Evolutionary conservation across 116 monocot genomes (phyloP).

Genomic region (Posidonia oceanica): DNA sequence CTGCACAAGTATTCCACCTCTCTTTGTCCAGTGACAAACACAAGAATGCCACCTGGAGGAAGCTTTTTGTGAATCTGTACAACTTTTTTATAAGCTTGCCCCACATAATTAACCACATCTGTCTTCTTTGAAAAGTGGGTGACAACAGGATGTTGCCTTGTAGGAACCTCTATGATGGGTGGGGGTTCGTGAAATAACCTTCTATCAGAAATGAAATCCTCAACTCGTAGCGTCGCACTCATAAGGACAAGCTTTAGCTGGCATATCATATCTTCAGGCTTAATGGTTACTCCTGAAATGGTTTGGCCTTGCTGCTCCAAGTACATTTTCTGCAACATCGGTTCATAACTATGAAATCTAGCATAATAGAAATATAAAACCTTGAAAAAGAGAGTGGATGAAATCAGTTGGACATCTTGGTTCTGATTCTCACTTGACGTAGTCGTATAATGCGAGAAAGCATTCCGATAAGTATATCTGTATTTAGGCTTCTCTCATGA

Average conservation of each 20-base stretch:
- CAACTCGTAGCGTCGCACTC: conserved; percentile 91
- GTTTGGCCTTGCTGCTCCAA: conserved; percentile 58
- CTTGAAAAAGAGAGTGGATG: background rate
- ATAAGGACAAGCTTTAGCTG: conserved; percentile 77
- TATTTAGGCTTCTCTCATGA: conserved; percentile 98
- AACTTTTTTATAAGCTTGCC: conserved; percentile 85
- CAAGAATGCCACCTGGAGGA: conserved; percentile 85
- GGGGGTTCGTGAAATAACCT: conserved; percentile 60
- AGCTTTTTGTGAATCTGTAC: conserved; percentile 76
- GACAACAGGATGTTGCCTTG: conserved; percentile 71
- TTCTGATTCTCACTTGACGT: conserved; percentile 39
- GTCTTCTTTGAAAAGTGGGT: conserved; percentile 86
- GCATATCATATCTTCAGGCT: conserved; percentile 42
- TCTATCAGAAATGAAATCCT: conserved; percentile 76
- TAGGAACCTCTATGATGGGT: conserved; percentile 69
- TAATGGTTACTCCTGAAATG: conserved; percentile 34
- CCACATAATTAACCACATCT: conserved; percentile 60
- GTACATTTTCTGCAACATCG: conserved; percentile 46
- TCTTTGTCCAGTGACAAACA: conserved; percentile 94
- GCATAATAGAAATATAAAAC: conserved; percentile 1
- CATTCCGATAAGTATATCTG: conserved; percentile 93
- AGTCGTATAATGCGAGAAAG: conserved; percentile 62
- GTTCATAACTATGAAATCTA: conserved; percentile 7
- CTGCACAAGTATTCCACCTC: conserved; percentile 88
- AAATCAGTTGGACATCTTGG: background rate